These are phyloP conservation scores for Megacollybia platyphylla DNA, from an alignment of 1,284 basidiomycete genomes.

Conservation along the genomic window DNA sequence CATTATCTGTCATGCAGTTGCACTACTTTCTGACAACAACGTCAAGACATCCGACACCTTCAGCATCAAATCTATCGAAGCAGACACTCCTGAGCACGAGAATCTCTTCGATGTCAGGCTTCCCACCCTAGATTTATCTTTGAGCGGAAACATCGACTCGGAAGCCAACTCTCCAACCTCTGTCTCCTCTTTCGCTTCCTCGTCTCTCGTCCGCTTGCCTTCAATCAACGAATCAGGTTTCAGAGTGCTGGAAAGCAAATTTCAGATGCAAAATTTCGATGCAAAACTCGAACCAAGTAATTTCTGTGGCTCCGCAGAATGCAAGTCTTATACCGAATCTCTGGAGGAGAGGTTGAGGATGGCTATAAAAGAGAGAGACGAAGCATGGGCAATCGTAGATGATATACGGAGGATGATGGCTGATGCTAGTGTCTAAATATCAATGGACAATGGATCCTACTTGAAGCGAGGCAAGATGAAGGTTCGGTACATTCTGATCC, in stretches of 20 bases:
- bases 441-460: too few species aligned
- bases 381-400: neutral
- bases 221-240: neutral
- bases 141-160: neutral
- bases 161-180: neutral
- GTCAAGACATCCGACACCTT: too few species aligned
- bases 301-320: neutral
- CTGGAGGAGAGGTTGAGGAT: conserved; percentile 3
- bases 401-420: conserved; percentile 1
- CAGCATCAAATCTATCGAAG: too few species aligned
- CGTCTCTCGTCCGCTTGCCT: neutral
- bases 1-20: too few species aligned
- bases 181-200: neutral
- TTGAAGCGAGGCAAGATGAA: too few species aligned
- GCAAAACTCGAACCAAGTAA: neutral
- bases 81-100: neutral
- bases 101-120: neutral
- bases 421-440: neutral
- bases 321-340: conserved; percentile 2
- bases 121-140: neutral
- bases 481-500: too few species aligned
- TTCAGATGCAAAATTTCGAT: neutral
- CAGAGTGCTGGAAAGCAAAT: neutral
- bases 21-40: too few species aligned
- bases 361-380: conserved; percentile 3